phyloP scores from a whole-genome alignment of 2,329 filamentous ascomycete species.

The Fusarium mundagurra region DNA sequence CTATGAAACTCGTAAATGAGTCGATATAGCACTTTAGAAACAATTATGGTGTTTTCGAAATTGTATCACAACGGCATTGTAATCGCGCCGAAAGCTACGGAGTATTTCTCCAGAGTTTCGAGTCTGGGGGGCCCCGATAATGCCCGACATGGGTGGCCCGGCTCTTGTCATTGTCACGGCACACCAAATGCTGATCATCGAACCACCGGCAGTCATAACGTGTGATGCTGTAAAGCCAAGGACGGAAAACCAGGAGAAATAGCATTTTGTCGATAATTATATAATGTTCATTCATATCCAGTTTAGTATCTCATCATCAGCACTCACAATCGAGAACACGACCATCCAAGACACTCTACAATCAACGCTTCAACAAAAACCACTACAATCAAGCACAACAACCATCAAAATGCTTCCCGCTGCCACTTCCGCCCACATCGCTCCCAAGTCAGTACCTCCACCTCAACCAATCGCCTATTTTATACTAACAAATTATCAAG shows the following conservation, averaged over 20 bases:
- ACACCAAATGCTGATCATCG: slow-evolving; percentile 35
- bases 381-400: neutral
- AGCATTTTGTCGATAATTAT: slow-evolving; percentile 5
- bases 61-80: neutral
- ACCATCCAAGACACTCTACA: neutral
- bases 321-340: neutral
- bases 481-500: slow-evolving; percentile 3
- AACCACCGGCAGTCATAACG: slow-evolving; percentile 37
- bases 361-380: neutral
- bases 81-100: neutral
- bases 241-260: slow-evolving; percentile 1
- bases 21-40: neutral
- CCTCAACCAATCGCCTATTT: rapidly evolving
- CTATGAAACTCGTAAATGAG: neutral
- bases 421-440: slow-evolving; percentile 5
- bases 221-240: slow-evolving; percentile 10
- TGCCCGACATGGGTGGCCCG: slow-evolving; percentile 27
- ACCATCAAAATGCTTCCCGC: slow-evolving; percentile 33
- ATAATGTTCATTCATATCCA: slow-evolving; percentile 11
- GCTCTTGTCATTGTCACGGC: slow-evolving; percentile 12
- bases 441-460: slow-evolving; percentile 25
- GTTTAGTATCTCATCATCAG: neutral
- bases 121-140: slow-evolving; percentile 26
- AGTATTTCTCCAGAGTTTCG: neutral
- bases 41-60: neutral